Evolutionary conservation across 768 basidiomycete species (phyloP).

Genomic region (Mycena polygramma): DNA sequence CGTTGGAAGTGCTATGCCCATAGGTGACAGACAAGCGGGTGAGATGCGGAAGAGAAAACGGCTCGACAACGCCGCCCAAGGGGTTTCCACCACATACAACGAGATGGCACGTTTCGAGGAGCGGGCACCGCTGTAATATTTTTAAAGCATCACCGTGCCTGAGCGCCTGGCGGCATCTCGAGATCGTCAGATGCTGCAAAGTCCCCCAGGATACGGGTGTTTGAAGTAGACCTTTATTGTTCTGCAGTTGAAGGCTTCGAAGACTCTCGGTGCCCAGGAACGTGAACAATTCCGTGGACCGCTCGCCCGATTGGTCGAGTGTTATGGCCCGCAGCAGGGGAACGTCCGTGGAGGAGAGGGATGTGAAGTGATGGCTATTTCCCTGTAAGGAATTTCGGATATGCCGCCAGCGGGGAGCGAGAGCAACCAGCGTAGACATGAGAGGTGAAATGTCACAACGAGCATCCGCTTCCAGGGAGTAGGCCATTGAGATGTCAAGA

Average conservation of each 20-base stretch:
- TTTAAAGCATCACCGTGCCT: no score
- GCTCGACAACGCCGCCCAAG: no score
- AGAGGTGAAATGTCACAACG: background rate
- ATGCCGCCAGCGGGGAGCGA: background rate
- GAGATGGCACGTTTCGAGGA: background rate
- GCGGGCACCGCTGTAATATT: no score
- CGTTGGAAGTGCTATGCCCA: background rate
- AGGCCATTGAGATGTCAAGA: background rate
- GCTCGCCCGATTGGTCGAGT: background rate
- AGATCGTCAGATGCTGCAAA: no score
- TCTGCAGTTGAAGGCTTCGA: background rate
- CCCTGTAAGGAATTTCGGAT: background rate
- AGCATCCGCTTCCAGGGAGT: background rate
- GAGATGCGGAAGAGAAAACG: no score
- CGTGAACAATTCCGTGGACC: background rate
- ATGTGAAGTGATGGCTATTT: background rate
- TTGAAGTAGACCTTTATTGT: background rate
- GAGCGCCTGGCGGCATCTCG: no score
- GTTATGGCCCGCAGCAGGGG: background rate
- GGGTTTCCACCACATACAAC: background rate
- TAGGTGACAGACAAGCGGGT: no score
- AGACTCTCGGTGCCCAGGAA: background rate
- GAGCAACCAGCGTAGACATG: background rate
- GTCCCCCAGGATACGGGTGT: background rate
- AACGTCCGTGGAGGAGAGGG: background rate